A percentile compares a stretch with the other conserved stretches of the same genome.
These are phyloP conservation scores for Bruguiera parviflora DNA, from an alignment of 345 rosid genomes.

Conservation along the genomic window DNA sequence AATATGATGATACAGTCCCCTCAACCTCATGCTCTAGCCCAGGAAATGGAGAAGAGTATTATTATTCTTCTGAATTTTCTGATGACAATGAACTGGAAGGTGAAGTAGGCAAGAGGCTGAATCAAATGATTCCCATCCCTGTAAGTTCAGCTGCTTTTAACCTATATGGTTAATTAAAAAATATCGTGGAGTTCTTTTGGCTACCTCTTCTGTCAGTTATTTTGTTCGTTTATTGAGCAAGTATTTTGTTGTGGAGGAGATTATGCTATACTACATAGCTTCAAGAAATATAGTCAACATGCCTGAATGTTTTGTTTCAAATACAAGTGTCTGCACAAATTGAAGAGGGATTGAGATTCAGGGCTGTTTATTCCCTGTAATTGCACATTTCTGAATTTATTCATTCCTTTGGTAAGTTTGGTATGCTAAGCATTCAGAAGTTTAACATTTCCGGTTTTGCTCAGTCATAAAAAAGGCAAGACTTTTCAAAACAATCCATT, in stretches of 20 bases:
- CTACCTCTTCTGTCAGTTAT: too few species aligned
- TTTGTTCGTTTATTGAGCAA: too few species aligned
- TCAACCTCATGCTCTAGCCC: slow-evolving; percentile 61
- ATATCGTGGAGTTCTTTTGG: neutral
- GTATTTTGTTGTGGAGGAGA: too few species aligned
- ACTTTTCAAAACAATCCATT: neutral
- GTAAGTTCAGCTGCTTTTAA: slow-evolving; percentile 39
- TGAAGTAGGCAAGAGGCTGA: slow-evolving; percentile 77
- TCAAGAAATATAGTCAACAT: too few species aligned
- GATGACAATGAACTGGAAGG: slow-evolving; percentile 55
- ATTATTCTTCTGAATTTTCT: slow-evolving; percentile 54
- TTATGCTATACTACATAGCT: too few species aligned
- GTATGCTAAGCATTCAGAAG: neutral
- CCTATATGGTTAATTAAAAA: neutral
- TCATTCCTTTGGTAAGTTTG: neutral
- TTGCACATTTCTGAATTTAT: neutral
- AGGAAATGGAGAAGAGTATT: slow-evolving; percentile 53
- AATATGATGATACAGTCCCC: slow-evolving; percentile 45
- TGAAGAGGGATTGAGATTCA: too few species aligned
- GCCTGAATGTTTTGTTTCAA: too few species aligned
- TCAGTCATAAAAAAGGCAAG: neutral
- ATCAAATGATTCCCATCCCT: slow-evolving; percentile 76
- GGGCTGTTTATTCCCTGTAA: too few species aligned
- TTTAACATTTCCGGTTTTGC: neutral
- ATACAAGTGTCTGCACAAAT: too few species aligned